Percentiles rank a stretch among this genome's conserved stretches.
Evolutionary conservation across 2,329 filamentous ascomycete genomes (phyloP).

Genomic region (Zopfia rhizophila): DNA sequence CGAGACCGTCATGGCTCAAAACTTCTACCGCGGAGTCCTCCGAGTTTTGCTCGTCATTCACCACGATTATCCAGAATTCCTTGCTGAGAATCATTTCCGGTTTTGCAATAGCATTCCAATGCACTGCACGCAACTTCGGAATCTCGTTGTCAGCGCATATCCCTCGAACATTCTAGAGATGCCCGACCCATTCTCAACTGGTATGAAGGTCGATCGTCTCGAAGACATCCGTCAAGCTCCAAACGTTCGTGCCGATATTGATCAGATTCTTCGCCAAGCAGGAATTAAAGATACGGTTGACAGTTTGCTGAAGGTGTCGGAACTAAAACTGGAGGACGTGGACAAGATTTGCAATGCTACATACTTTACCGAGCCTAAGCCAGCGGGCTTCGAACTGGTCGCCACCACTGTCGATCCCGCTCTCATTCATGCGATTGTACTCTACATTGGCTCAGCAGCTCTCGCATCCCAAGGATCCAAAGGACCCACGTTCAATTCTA

Average conservation of each 20-base stretch:
- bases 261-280: constrained; percentile 60
- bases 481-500: constrained; percentile 71
- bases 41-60: constrained; percentile 87
- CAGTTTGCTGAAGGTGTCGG: constrained; percentile 60
- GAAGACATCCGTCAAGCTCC: constrained; percentile 78
- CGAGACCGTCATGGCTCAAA: constrained; percentile 75
- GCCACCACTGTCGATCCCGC: constrained; percentile 74
- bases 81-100: constrained; percentile 85
- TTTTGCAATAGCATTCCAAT: constrained; percentile 84
- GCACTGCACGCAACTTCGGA: constrained; percentile 87
- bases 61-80: constrained; percentile 94
- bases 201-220: constrained; percentile 79
- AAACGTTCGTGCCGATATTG: constrained; percentile 70
- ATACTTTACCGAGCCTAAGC: constrained; percentile 66
- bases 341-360: constrained; percentile 81
- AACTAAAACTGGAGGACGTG: constrained; percentile 76
- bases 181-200: constrained; percentile 76
- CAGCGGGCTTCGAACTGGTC: constrained; percentile 73
- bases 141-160: constrained; percentile 85
- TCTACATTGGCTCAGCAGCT: constrained; percentile 81
- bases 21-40: constrained; percentile 84
- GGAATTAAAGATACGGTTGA: constrained; percentile 67
- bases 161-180: constrained; percentile 76
- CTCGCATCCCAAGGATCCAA: constrained; percentile 68
- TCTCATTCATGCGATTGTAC: constrained; percentile 83